Evolutionary conservation across 1,139 yeast genomes (phyloP), one percentile per base, ranked within the genome.

Genomic region (Zygosaccharomyces sapae): DNA sequence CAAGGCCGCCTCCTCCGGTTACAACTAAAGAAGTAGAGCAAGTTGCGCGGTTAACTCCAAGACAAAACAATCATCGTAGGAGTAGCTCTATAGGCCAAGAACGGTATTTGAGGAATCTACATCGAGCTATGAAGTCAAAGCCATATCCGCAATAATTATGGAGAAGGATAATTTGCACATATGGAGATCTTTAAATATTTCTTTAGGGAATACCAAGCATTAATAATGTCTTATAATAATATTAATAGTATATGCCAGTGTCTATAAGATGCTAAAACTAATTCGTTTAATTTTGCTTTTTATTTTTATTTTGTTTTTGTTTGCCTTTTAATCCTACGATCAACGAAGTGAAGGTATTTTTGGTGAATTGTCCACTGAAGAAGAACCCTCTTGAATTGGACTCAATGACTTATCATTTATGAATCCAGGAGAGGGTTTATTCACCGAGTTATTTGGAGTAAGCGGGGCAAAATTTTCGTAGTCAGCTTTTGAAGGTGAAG

Each of bases 361-460:
- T 18, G 67, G 67, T 2, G 66, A 63, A 31, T 51, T 56, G 41
- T 62, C 63, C 3, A 57, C 59, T 3, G 68, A 63, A 4, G 61
- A 48, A 5, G 59, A 43, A 10, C 49, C 51, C 41, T 65, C 69
- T 43, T 64, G 67, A 18, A 65, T 65, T 2, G 69, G 69, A 47
- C 69, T 65, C 29, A 65, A 47, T 3, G 65, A 58, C 22, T 50
- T 48, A 5, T 52, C 58, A 30, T 50, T 51, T 5, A 49, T 29
- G 33, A 56, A 58, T 12, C 50, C 54, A 4, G 65, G 60, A 1
- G 55, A 50, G 2, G 65, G 65, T 29, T 54, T 53, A n/a, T 49
- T 48, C 44, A 55, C 57, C 1, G 58, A 51, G 36, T 49, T 55
- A 7, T 56, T 45, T 3, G 55, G 61, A 4, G 55, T 55, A 5